Conservation (phyloP, 108 stramenopile genomes). For the Pinguiococcus pyrenoidosus region DNA sequence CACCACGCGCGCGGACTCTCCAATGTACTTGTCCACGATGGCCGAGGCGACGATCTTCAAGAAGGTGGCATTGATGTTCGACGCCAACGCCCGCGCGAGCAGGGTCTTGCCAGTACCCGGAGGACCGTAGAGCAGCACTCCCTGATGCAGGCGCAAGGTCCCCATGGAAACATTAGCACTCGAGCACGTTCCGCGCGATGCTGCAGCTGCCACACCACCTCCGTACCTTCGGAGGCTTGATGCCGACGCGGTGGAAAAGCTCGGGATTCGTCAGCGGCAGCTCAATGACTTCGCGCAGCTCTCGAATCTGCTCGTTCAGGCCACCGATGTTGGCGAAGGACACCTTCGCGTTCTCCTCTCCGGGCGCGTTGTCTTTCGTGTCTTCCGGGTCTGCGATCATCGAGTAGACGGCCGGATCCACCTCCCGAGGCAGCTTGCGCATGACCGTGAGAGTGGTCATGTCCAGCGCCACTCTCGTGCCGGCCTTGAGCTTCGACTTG, state of each 20-base stretch:
- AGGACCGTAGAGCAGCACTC: slow-evolving; percentile 76
- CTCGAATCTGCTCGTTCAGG: slow-evolving; percentile 85
- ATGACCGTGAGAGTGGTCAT: slow-evolving; percentile 99
- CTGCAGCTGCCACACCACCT: no score
- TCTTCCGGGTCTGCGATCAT: slow-evolving; percentile 88
- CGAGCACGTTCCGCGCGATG: not conserved
- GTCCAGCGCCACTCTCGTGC: slow-evolving; percentile 89
- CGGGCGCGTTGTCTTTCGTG: no score
- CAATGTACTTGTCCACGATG: slow-evolving; percentile 99
- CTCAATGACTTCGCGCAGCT: slow-evolving; percentile 90
- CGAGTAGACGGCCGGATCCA: slow-evolving; percentile 95
- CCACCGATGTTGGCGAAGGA: slow-evolving; percentile 91
- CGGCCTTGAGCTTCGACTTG: slow-evolving; percentile 74
- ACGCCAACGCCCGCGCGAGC: slow-evolving; percentile 81
- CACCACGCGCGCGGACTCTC: slow-evolving; percentile 92
- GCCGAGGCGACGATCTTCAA: slow-evolving; percentile 92
- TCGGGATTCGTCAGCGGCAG: slow-evolving; percentile 97
- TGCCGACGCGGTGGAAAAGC: slow-evolving; percentile 89
- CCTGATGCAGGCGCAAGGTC: slow-evolving; percentile 15
- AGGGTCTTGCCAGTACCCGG: slow-evolving; percentile 89
- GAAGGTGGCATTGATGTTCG: slow-evolving; percentile 91
- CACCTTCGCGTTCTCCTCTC: no score
- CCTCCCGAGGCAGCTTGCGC: slow-evolving; percentile 88
- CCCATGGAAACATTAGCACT: not conserved
- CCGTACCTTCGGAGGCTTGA: slow-evolving; percentile 68